Conservation (phyloP, 1,139 yeast genomes). For the Scheffersomyces segobiensis region DNA sequence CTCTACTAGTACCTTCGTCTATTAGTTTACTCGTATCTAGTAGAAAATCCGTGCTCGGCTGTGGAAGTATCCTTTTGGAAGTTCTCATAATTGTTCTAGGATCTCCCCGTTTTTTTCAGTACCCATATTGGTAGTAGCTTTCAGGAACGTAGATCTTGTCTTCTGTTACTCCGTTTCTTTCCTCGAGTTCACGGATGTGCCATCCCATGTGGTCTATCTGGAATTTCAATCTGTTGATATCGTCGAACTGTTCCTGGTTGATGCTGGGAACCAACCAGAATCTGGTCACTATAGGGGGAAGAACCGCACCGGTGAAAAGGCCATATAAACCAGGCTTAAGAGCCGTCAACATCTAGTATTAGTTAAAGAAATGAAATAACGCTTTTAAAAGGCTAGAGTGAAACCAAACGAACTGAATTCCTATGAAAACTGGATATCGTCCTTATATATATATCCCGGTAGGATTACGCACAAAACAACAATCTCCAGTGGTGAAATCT, state of each 20-base stretch:
- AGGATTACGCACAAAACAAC: neutral
- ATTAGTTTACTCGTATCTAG: neutral
- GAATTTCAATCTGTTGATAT: constrained; percentile 33
- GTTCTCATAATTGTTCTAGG: neutral
- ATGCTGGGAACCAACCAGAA: constrained; percentile 26
- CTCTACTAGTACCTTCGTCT: neutral
- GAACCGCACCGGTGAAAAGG: constrained; percentile 27
- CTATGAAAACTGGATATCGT: neutral
- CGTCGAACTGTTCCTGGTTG: constrained; percentile 19
- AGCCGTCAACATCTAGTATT: neutral
- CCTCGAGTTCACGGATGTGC: constrained; percentile 37
- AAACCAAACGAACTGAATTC: neutral
- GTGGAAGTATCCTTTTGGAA: neutral
- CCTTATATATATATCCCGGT: neutral
- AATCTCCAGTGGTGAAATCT: neutral
- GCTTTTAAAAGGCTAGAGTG: too few species aligned
- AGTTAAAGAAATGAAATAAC: neutral
- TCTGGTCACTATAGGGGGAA: constrained; percentile 34
- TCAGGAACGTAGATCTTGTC: constrained; percentile 35
- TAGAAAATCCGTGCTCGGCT: neutral
- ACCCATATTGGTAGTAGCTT: constrained; percentile 9
- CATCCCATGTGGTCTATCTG: constrained; percentile 41
- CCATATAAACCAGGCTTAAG: constrained; percentile 16
- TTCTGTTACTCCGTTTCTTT: constrained; percentile 26
- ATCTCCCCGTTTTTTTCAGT: neutral